Evolutionary conservation across 495 filamentous ascomycete genomes (phyloP), one percentile per base, ranked within the genome.

Genomic region (Aspergillus heteromorphus): DNA sequence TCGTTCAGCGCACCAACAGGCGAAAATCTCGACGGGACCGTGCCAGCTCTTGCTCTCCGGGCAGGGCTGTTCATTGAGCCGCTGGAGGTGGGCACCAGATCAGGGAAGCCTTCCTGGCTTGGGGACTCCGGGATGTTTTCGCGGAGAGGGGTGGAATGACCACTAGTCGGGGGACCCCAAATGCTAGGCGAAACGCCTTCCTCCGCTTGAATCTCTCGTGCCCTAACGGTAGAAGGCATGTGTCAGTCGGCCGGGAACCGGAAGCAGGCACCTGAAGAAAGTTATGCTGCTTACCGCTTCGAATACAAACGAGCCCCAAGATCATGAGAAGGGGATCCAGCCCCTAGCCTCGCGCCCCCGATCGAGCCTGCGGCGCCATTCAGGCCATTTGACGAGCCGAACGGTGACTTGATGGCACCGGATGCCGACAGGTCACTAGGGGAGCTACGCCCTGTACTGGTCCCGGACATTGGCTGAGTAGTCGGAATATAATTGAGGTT

Each of bases 261-360:
- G 34, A 27, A 10, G 20, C 0, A 9, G 40, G 36, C 30, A 20
- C n/a, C 29, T 23, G 34, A 34, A 16, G 27, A 29, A 16, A 8
- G 41, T 20, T 19, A 58, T 54, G 55, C 49, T 49, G 72, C 86
- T 65, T 82, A 97, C 93, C 93, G 83, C 77, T 97, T 97, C 49
- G 92, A 88, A 71, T 87, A 98, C 43, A 97, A 72, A 61, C 87
- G 69, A 73, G 83, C 69, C 69, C 87, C 84, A 65, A 83, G 79
- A 55, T 97, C 95, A 74, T 96, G 92, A 69, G 92, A 96, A 62
- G 93, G 93, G 79, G 93, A 98, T 71, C 92, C 93, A 79, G 91
- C 85, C 77, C 92, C 92, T 59, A 92, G 83, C 71, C 95, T 85
- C 63, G 86, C 77, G 67, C 75, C 83, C 60, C 85, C 85, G 54